Evolutionary conservation across 2,329 filamentous ascomycete species (phyloP).

Genomic region (Sphaerulina musiva): DNA sequence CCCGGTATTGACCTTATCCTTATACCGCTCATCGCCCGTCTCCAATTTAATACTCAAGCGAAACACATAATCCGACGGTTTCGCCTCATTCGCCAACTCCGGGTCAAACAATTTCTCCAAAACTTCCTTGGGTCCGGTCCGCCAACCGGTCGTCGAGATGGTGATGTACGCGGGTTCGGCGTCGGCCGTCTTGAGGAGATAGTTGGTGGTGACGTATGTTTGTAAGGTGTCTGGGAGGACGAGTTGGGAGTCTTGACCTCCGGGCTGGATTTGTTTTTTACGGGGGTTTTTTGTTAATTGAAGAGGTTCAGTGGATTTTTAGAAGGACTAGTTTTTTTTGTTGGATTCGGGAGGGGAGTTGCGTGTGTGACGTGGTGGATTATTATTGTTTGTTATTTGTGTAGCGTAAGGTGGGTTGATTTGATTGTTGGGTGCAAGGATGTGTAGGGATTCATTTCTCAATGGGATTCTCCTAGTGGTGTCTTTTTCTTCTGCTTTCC

Average conservation of each 20-base stretch:
- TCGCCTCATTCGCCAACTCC: conserved; percentile 11
- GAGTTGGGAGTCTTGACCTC: conserved; percentile 21
- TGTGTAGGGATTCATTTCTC: too few species aligned
- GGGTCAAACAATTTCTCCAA: conserved; percentile 19
- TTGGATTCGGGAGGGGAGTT: too few species aligned
- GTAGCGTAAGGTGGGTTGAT: too few species aligned
- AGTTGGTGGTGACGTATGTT: conserved; percentile 18
- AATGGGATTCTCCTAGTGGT: too few species aligned
- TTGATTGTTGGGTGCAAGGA: too few species aligned
- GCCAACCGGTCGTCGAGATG: conserved; percentile 18
- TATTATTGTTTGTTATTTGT: too few species aligned
- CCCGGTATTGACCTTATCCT: conserved; percentile 12
- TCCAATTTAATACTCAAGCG: conserved; percentile 15
- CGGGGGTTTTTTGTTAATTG: too few species aligned
- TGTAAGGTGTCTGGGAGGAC: conserved; percentile 12
- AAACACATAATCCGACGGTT: conserved; percentile 18
- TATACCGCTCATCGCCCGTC: conserved; percentile 19
- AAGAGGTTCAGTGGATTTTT: too few species aligned
- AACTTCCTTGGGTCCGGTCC: conserved; percentile 16
- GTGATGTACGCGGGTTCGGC: conserved; percentile 17
- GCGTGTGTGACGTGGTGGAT: too few species aligned
- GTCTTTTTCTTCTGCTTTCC: too few species aligned
- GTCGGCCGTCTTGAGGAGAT: conserved; percentile 17
- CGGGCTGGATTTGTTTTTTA: conserved; percentile 1
- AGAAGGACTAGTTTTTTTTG: too few species aligned